Conservation (phyloP, 352 stramenopile species). For the Aphanomyces astaci region DNA sequence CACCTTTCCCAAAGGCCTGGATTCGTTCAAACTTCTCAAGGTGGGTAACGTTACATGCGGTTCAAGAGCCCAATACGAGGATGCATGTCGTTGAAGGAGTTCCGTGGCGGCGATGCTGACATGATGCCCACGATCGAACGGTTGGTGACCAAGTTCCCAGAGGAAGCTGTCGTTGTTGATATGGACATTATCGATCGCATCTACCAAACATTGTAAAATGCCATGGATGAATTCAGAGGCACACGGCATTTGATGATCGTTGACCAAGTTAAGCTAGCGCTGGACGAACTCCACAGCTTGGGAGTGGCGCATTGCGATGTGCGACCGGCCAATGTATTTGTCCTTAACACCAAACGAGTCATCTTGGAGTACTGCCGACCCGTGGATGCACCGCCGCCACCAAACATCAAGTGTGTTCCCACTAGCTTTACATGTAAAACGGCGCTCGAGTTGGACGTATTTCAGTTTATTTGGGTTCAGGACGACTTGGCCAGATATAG, state of each 20-base stretch:
- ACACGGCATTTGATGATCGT: background rate
- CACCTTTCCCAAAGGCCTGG: background rate
- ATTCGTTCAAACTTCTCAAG: background rate
- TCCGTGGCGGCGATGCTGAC: too few species aligned
- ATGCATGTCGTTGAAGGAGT: background rate
- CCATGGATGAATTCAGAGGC: background rate
- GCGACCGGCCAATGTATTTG: too few species aligned
- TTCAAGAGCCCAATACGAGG: background rate
- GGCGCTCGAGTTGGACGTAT: background rate
- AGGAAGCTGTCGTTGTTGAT: background rate
- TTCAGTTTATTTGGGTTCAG: background rate
- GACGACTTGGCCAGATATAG: constrained; percentile 8
- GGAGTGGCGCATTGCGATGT: too few species aligned
- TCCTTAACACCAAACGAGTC: too few species aligned
- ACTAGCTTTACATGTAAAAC: background rate
- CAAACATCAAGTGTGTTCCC: background rate
- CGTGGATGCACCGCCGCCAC: background rate
- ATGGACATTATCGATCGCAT: background rate
- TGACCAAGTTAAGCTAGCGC: background rate
- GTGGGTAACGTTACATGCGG: background rate
- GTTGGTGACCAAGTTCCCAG: background rate
- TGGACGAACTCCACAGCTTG: background rate
- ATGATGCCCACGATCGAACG: background rate
- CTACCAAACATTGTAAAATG: background rate
- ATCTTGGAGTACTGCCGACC: background rate